Percentiles rank a stretch among this genome's conserved stretches.
These are phyloP conservation scores for Dendrocalamus sinicus DNA, from an alignment of 176 grass and related monocot species.

Conservation along the genomic window DNA sequence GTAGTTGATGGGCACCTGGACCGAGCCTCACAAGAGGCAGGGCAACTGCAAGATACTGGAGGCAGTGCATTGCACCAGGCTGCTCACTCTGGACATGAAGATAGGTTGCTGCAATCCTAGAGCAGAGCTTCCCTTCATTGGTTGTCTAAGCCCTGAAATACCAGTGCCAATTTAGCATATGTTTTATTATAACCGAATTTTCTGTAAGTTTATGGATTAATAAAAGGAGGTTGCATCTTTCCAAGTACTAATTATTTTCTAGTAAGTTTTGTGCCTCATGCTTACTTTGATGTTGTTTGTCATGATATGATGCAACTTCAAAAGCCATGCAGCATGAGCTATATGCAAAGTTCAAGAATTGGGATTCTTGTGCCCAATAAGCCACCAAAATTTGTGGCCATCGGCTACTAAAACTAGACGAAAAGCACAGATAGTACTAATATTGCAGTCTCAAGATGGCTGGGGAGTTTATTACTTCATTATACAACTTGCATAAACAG, in stretches of 20 bases:
- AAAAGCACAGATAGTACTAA: not conserved
- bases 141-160: slow-evolving; percentile 13
- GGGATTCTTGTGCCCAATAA: not conserved
- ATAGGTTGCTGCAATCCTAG: slow-evolving; percentile 5
- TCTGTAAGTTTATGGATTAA: not conserved
- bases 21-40: slow-evolving; percentile 16
- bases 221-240: not conserved
- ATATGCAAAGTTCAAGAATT: not conserved
- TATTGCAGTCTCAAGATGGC: not conserved
- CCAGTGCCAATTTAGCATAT: slow-evolving; percentile 17
- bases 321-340: not conserved
- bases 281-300: not conserved
- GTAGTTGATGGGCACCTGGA: slow-evolving; percentile 6
- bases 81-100: slow-evolving; percentile 14
- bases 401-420: not conserved
- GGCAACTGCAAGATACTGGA: not conserved
- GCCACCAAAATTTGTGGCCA: not conserved
- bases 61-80: not conserved
- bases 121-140: slow-evolving; percentile 19
- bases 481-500: not conserved
- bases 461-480: not conserved
- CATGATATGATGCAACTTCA: not conserved
- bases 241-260: slow-evolving; percentile 22
- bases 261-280: not conserved
- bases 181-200: not conserved